Base-by-base conservation (phyloP, 116 monocot genomes). In the Papilionanthe hybrid region DNA sequence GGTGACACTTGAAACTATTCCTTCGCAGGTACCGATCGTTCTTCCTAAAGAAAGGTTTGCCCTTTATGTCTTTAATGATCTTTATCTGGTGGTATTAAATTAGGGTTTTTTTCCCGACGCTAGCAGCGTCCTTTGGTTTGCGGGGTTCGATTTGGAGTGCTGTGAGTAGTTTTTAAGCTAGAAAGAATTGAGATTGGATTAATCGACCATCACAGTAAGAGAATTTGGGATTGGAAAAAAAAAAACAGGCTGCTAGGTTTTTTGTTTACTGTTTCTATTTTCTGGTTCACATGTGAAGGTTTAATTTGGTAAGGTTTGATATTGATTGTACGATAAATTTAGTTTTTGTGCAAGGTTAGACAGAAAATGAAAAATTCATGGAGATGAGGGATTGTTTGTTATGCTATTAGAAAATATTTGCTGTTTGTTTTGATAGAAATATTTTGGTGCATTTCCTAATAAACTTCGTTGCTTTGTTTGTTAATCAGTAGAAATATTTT, bases 21-120 rank as follows among this genome's bases (percentile, higher is more conserved):
- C 69, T 37, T 32, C 17, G 69, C 29, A 13, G 17, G 15, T 17
- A 8, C 32, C 37, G 11, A 37, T 32, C 15, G 15, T 37, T 69
- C 37, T 37, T 69, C 69, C 69, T 69, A 69, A 69, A 69, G 69
- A 69, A 37, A 69, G 69, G 69, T 69, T 25, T 29, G 5, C 17
- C 17, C 11, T 69, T 69, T 69, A 69, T 69, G 32, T 5, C 37
- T 37, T 37, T 32, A 63, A 63, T 63, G 30, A 32, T 17, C 32
- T 69, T 69, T 17, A 69, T 29, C 37, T 5, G 23, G 4, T 1
- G 69, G 37, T 17, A 27, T 65, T 3, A 53, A 65, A 65, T 65
- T 65, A 69, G 69, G 69, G 15, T 69, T 69, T 69, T 30, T 32
- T 69, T 69, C 15, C 32, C 18, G n/a, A n/a, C n/a, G n/a, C n/a